Evolutionary conservation across 139 green algal species (phyloP).

Genomic region (Deuterostichococcus epilithicus): DNA sequence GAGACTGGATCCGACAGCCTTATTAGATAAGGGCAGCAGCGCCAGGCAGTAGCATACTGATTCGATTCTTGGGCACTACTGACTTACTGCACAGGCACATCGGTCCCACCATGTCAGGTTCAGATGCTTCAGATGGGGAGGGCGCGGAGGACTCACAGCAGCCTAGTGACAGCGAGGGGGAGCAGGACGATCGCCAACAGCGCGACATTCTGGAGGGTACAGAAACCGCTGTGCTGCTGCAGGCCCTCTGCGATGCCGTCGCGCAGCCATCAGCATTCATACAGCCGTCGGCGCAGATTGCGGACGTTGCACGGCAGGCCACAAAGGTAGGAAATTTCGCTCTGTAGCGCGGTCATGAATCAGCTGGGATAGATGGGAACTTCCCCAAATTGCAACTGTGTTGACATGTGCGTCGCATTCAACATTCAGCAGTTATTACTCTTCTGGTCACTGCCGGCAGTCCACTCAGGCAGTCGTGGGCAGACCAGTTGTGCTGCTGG

Average conservation of each 20-base stretch:
- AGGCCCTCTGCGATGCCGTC: conserved; percentile 23
- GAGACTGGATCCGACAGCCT: no score
- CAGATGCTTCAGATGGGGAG: no score
- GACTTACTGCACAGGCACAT: no score
- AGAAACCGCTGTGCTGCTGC: conserved; percentile 20
- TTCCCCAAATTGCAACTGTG: no score
- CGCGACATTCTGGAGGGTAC: neutral
- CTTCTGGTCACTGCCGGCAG: neutral
- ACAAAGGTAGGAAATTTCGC: conserved; percentile 36
- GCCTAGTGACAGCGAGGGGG: neutral
- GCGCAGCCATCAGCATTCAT: conserved; percentile 52
- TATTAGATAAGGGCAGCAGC: no score
- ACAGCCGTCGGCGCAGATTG: conserved; percentile 46
- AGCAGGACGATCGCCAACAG: neutral
- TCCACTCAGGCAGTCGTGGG: neutral
- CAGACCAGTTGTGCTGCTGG: neutral
- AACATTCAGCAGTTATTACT: neutral
- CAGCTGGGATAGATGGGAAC: neutral
- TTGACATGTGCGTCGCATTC: neutral
- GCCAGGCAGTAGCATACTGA: no score
- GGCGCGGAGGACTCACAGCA: no score
- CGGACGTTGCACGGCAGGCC: conserved; percentile 39
- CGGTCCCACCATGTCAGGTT: neutral
- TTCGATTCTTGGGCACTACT: no score
- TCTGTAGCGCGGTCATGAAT: neutral